These are phyloP conservation scores for Axilococcus clingmanii DNA, from an alignment of 139 green algal species.

Conservation along the genomic window DNA sequence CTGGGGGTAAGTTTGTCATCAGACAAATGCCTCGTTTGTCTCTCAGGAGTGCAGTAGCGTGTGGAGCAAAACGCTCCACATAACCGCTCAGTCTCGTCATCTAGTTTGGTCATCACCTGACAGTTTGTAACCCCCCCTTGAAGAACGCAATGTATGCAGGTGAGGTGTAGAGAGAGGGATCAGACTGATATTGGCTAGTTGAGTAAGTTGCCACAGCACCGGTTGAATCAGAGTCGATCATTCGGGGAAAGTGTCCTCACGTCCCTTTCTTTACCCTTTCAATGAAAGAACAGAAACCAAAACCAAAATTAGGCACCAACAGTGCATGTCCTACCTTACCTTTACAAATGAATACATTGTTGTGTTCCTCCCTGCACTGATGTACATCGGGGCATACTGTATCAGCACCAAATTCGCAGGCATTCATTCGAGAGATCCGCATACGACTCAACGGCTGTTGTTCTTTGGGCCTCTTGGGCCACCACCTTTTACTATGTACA, in stretches of 20 bases:
- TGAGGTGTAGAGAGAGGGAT: neutral
- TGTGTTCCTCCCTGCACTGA: too few relatives aligned
- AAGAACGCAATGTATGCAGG: neutral
- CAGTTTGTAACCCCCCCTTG: too few relatives aligned
- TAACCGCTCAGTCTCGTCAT: constrained; percentile 24
- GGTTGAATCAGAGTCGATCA: constrained; percentile 28
- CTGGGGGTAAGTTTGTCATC: constrained; percentile 23
- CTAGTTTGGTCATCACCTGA: constrained; percentile 12
- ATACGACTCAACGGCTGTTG: constrained; percentile 12
- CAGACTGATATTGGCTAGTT: constrained; percentile 24
- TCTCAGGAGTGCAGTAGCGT: neutral
- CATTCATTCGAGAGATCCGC: neutral
- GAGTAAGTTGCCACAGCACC: constrained; percentile 24
- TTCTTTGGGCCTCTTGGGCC: too few relatives aligned
- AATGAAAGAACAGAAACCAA: neutral
- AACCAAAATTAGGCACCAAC: neutral
- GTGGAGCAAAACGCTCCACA: constrained; percentile 9
- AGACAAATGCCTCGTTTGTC: constrained; percentile 32
- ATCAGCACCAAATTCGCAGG: constrained; percentile 13
- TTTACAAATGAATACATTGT: neutral
- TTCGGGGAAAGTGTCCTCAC: constrained; percentile 35
- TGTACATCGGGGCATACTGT: neutral
- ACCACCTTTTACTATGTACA: too few relatives aligned
- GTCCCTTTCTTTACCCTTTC: constrained; percentile 10
- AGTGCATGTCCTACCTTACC: neutral